Base-by-base conservation (phyloP, 2,329 filamentous ascomycete genomes). In the Xylariaceae sp. region DNA sequence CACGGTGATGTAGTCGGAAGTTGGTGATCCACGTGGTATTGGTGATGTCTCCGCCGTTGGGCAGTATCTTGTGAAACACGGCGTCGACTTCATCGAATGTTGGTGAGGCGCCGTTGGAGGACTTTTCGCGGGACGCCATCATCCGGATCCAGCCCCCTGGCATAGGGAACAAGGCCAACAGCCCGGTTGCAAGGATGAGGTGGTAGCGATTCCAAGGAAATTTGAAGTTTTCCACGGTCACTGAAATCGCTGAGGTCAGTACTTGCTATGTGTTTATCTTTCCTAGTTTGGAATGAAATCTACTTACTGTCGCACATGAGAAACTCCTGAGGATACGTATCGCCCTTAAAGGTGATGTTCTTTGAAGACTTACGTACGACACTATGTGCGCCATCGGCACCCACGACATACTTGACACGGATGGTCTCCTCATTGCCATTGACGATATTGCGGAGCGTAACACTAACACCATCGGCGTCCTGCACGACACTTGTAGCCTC, bases 1-100 rank as follows among this genome's bases (percentile, higher is more conserved):
- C 67, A 50, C 70, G 69, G 65, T 73, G 74, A 41, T 72, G 72
- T 72, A 82, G 69, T 2, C 68, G 73, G 63, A 80, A 82, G n/a
- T 71, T 68, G 2, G 75, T 69, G 16, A 81, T 61, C 74, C 75
- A 77, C 6, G 64, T 42, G 1, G 71, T 63, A 37, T 72, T 64
- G 35, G 57, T 47, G 13, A 63, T 40, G 29, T 57, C 53, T 16
- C 64, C 65, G 3, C 57, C 55, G 2, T 64, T 66, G 1, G 66
- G 68, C 27, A 67, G 58, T 30, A 70, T 59, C 18, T 50, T 40
- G 5, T 11, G n/a, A 11, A 55, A 4, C n/a, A 50, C 39, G 6
- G 35, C 39, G 21, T 70, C 55, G 43, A 76, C 70, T 10, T 71
- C 64, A 10, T 67, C 52, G 10, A 74, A 58, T 1, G 23, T 32